Base-by-base conservation (phyloP, 202 grass and related monocot species). In the Musa balbisiana region DNA sequence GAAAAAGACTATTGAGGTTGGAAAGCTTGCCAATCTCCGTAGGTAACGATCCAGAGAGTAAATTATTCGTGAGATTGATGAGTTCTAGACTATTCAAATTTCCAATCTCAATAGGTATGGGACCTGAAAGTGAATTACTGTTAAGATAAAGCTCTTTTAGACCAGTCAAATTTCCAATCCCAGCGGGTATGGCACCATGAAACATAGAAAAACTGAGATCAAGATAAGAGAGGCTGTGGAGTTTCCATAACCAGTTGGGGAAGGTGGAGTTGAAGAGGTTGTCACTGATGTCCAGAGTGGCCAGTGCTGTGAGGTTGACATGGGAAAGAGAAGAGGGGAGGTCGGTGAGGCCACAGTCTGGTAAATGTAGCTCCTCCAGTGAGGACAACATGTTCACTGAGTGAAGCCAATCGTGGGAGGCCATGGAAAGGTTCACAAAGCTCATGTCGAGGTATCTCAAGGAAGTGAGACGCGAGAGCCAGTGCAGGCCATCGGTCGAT, bases 221-320 rank as follows among this genome's bases (percentile, higher is more conserved):
- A 17, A 17, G 14, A 17, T 1, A 58, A 58, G 2, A 0, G 14
- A 8, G 55, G 15, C 1, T 16, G 4, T 58, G 1, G 15, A 8
- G 15, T 17, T 58, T 58, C 55, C 20, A 74, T 49, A 91, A 33
- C 89, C 89, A 91, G 27, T 29, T 64, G 16, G 85, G 82, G 3
- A 85, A 53, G 11, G 33, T 50, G 19, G 80, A 85, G 71, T 73
- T 78, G 33, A 91, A 33, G 17, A 56, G 22, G 8, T 82, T 80
- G 0, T 0, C 22, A 25, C 1, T 0, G 17, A 64, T 11, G 14
- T 25, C 0, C 0, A 64, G 62, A 25, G 62, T 26, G 0, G 22
- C 13, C 21, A 64, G 62, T 8, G 22, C 3, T 0, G 62, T 64
- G 21, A 25, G 62, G 15, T 15, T 25, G 25, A 19, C 55, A 3